Evolutionary conservation across 2,329 filamentous ascomycete species (phyloP).

Genomic region (Metarhizium sp.): DNA sequence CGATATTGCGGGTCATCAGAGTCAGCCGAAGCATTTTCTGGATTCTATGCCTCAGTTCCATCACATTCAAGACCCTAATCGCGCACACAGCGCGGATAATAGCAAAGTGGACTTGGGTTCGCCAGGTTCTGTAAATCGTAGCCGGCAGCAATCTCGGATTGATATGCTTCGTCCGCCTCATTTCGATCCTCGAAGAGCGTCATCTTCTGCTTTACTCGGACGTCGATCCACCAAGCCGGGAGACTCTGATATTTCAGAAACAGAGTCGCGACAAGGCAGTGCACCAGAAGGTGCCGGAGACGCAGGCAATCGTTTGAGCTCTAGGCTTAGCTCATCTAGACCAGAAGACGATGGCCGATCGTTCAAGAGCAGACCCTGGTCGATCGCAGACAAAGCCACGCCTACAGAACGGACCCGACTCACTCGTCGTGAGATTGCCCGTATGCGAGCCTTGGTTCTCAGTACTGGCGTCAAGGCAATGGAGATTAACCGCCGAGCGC

Average conservation of each 20-base stretch:
- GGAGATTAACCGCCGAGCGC: slow-evolving; percentile 62
- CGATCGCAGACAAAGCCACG: slow-evolving; percentile 34
- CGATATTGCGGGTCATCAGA: slow-evolving; percentile 19
- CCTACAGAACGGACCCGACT: slow-evolving; percentile 29
- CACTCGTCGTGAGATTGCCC: slow-evolving; percentile 66
- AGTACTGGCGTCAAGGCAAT: slow-evolving; percentile 85
- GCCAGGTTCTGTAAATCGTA: slow-evolving; percentile 9
- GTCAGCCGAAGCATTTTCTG: slow-evolving; percentile 34
- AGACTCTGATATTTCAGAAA: slow-evolving; percentile 29
- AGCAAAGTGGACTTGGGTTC: slow-evolving; percentile 10
- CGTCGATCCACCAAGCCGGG: slow-evolving; percentile 9
- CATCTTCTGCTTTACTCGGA: slow-evolving; percentile 24
- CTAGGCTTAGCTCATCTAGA: slow-evolving; percentile 18
- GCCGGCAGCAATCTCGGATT: slow-evolving; percentile 33
- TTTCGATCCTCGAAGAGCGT: slow-evolving; percentile 35
- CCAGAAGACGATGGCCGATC: slow-evolving; percentile 13
- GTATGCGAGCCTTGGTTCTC: slow-evolving; percentile 67
- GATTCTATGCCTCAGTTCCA: slow-evolving; percentile 43
- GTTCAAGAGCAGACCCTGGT: slow-evolving; percentile 35
- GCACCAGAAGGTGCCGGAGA: slow-evolving; percentile 18
- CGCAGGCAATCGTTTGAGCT: slow-evolving; percentile 26
- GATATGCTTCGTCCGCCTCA: slow-evolving; percentile 39
- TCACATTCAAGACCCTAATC: slow-evolving; percentile 19
- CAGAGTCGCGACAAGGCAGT: slow-evolving; percentile 23
- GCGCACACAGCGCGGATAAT: slow-evolving; percentile 8